Base-by-base conservation (phyloP, 2,329 filamentous ascomycete genomes). In the Trichoderma breve region DNA sequence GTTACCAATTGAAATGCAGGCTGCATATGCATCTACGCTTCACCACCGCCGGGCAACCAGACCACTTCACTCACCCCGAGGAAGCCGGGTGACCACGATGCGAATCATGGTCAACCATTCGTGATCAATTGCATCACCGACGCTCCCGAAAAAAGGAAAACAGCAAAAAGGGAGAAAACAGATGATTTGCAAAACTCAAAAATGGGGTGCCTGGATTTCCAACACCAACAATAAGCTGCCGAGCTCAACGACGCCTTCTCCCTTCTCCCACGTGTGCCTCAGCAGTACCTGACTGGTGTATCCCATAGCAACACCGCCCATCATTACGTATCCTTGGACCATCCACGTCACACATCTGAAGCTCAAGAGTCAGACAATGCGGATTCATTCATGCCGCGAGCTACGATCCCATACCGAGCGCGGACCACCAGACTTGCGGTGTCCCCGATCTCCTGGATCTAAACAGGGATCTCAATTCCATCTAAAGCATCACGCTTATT, bases 371-470 rank as follows among this genome's bases (percentile, higher is more conserved):
- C 66, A 18, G 66, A 53, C 66, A 70, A 60, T 34, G 26, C 53
- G 36, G 34, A 60, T 14, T 32, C 39, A 24, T 60, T 60, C 57
- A 34, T 60, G 57, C 30, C 18, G 18, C 30, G 55, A 12, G 4
- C 36, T 51, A 28, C 30, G 11, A n/a, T 24, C 6, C 21, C 21
- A 55, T 24, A 43, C 53, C 26, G 47, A n/a, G 24, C 4, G 24
- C 57, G 36, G 39, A 30, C 24, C 55, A 43, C 55, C 53, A 61
- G 14, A 71, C 53, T 67, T 67, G 63, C 63, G 53, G 70, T 67
- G 70, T 28, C 36, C n/a, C 62, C 43, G 30, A 64, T 70, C 68
- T 32, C 60, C 51, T 70, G 47, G 32, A 64, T 64, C 68, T 70
- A 14, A 32, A 60, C 68, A 70, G 30, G 58, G 43, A 64, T 62